Evolutionary conservation across 169 alveolate genomes (phyloP).

Genomic region (Plasmodium adleri): DNA sequence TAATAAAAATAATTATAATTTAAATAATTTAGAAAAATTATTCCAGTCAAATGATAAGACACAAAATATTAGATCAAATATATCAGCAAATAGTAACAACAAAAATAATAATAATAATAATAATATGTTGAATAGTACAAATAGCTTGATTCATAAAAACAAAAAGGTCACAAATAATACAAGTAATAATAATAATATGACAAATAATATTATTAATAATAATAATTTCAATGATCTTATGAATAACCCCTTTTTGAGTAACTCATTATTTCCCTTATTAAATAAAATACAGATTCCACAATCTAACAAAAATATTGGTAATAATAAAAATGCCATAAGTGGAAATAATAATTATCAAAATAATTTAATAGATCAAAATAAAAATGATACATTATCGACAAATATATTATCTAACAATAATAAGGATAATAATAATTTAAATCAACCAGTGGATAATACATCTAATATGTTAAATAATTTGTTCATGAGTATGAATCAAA

Average conservation of each 20-base stretch:
- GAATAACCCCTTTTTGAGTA: too few species aligned
- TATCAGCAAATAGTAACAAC: neutral
- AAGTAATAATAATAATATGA: neutral
- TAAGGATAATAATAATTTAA: neutral
- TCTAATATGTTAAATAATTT: conserved; percentile 24
- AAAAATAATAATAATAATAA: conserved; percentile 8
- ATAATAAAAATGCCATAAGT: conserved; percentile 3
- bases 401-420: conserved; percentile 15
- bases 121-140: conserved; percentile 15
- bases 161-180: conserved; percentile 6
- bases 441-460: neutral
- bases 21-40: conserved; percentile 23
- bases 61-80: neutral
- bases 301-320: neutral
- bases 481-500: conserved; percentile 31
- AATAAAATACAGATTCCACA: too few species aligned
- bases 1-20: conserved; percentile 6
- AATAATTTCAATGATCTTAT: too few species aligned
- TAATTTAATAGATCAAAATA: neutral
- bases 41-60: conserved; percentile 27
- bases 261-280: too few species aligned
- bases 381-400: neutral
- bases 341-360: conserved; percentile 3
- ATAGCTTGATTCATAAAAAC: conserved; percentile 5
- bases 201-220: neutral